Percentiles rank a stretch among this genome's conserved stretches.
Evolutionary conservation across 2,329 filamentous ascomycete species (phyloP).

Genomic region (Alternaria sp.): DNA sequence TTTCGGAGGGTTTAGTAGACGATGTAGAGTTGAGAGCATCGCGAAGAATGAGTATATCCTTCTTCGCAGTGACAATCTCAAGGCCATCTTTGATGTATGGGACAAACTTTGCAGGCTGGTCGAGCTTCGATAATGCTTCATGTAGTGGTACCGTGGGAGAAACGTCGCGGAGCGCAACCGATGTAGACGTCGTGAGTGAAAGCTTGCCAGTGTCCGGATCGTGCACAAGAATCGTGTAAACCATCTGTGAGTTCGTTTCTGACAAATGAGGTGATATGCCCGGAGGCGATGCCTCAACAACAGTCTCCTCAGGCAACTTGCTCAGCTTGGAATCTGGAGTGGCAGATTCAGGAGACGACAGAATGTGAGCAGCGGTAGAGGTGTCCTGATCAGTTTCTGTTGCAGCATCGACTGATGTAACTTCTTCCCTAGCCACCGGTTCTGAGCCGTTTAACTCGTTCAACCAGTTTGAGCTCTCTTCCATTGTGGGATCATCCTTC

Average conservation of each 20-base stretch:
- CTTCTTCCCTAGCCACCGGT: neutral
- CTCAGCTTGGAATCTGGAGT: neutral
- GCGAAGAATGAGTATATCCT: conserved; percentile 46
- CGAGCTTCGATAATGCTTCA: conserved; percentile 40
- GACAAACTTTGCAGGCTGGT: conserved; percentile 41
- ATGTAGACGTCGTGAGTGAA: conserved; percentile 38
- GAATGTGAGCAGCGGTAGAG: neutral
- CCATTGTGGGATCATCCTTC: conserved; percentile 24
- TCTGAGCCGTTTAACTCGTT: neutral
- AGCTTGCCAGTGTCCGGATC: conserved; percentile 38
- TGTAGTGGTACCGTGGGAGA: conserved; percentile 37
- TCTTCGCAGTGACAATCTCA: conserved; percentile 41
- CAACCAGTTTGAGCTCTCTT: neutral
- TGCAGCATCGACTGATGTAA: neutral
- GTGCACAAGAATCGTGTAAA: conserved; percentile 42
- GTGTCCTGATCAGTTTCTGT: conserved; percentile 1
- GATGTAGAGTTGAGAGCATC: conserved; percentile 19
- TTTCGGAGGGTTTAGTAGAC: conserved; percentile 22
- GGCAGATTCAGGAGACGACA: neutral
- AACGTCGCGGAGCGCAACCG: conserved; percentile 24
- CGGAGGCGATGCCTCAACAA: neutral
- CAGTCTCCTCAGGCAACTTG: neutral
- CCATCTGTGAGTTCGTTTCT: conserved; percentile 12
- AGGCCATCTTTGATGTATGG: conserved; percentile 39
- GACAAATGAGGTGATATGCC: neutral